Evolutionary conservation across 192 early-diverging fungal species (phyloP).

Genomic region (Entophlyctis luteolus): DNA sequence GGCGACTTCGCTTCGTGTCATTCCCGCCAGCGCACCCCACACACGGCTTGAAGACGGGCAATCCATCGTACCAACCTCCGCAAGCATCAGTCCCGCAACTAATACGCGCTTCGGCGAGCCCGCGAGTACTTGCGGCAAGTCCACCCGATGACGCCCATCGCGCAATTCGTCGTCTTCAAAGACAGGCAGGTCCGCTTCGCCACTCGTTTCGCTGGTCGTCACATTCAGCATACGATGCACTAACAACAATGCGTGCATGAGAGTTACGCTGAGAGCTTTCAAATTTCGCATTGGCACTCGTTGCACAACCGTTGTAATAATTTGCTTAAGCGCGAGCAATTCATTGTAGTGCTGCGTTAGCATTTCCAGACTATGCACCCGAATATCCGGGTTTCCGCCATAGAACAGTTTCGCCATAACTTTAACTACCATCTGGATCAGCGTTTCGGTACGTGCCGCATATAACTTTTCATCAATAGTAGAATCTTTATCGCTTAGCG

Average conservation of each 20-base stretch:
- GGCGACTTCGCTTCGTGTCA: not conserved
- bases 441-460: too few species aligned
- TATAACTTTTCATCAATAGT: too few species aligned
- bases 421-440: conserved; percentile 20
- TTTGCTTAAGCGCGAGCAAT: not conserved
- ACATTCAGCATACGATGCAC: conserved; percentile 6
- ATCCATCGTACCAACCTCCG: conserved; percentile 11
- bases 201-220: too few species aligned
- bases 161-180: too few species aligned
- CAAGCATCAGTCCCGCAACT: not conserved
- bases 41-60: conserved; percentile 2
- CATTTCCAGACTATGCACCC: too few species aligned
- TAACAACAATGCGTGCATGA: conserved; percentile 8
- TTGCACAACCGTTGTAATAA: not conserved
- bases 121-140: not conserved
- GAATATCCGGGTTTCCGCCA: not conserved
- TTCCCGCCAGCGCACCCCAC: not conserved
- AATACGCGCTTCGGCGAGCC: not conserved
- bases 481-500: too few species aligned
- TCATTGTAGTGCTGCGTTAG: conserved; percentile 10
- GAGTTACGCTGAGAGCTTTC: not conserved
- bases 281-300: not conserved
- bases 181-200: too few species aligned
- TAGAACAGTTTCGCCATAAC: conserved; percentile 10
- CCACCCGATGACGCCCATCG: too few species aligned